Conservation (phyloP, 2,329 filamentous ascomycete genomes). For the Talaromyces verruculosus region DNA sequence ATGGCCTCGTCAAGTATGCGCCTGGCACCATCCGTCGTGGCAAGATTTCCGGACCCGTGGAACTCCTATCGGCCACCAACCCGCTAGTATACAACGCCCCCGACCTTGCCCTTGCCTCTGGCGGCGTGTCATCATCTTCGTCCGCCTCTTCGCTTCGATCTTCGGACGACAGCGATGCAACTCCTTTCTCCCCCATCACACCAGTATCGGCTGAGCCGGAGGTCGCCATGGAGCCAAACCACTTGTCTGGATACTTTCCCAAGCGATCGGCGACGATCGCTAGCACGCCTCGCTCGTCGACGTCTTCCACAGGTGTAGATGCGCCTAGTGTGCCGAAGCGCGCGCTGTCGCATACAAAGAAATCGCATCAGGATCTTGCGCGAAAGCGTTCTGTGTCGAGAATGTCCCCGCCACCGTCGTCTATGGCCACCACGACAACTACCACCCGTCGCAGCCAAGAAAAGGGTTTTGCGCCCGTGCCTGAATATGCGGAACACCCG, state of each 20-base stretch:
- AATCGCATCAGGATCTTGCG: constrained; percentile 73
- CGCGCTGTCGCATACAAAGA: constrained; percentile 84
- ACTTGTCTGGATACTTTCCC: constrained; percentile 62
- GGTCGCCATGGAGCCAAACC: constrained; percentile 51
- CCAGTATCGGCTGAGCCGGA: constrained; percentile 43
- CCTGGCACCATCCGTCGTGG: constrained; percentile 48
- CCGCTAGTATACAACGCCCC: constrained; percentile 94
- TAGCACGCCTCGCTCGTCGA: constrained; percentile 51
- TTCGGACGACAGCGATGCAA: constrained; percentile 69
- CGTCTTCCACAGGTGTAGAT: constrained; percentile 48
- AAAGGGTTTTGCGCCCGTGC: constrained; percentile 39
- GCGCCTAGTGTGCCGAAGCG: constrained; percentile 73
- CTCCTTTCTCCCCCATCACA: constrained; percentile 49
- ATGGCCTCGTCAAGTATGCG: constrained; percentile 46
- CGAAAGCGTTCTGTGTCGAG: constrained; percentile 66
- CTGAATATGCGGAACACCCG: constrained; percentile 58
- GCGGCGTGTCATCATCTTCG: constrained; percentile 44
- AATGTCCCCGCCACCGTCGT: constrained; percentile 43
- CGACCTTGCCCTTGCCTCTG: constrained; percentile 66
- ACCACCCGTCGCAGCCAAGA: constrained; percentile 34
- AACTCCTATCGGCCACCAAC: constrained; percentile 91
- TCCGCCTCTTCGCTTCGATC: constrained; percentile 59
- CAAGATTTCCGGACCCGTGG: constrained; percentile 78
- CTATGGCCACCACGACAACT: constrained; percentile 33
- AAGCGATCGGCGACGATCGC: constrained; percentile 68